Evolutionary conservation across 1,284 basidiomycete genomes (phyloP).

Genomic region (Clitocybe nebularis): DNA sequence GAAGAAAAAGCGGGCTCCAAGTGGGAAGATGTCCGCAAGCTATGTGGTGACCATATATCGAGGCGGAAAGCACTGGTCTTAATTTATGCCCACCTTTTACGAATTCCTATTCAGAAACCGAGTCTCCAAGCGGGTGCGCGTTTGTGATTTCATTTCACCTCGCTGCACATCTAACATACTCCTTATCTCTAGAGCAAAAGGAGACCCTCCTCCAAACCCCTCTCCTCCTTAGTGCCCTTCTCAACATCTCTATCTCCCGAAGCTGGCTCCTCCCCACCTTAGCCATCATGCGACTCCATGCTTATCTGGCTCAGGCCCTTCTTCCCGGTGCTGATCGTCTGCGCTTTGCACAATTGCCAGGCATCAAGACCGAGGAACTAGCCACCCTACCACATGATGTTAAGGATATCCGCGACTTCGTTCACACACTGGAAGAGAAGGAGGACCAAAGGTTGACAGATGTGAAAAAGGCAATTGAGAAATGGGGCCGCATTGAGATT

Average conservation of each 20-base stretch:
- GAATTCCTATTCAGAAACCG: constrained; percentile 59
- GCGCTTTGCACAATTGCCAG: constrained; percentile 73
- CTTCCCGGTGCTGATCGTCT: constrained; percentile 48
- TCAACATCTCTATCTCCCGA: constrained; percentile 82
- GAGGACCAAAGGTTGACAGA: constrained; percentile 52
- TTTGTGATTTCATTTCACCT: constrained; percentile 13
- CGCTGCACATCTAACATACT: constrained; percentile 3
- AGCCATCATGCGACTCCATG: constrained; percentile 78
- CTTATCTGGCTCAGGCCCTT: constrained; percentile 84
- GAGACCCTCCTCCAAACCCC: constrained; percentile 69
- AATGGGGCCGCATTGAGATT: constrained; percentile 81
- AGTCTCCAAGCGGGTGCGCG: constrained; percentile 58
- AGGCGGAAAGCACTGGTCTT: constrained; percentile 64
- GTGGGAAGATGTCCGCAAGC: constrained; percentile 44
- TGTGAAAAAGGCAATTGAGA: constrained; percentile 65
- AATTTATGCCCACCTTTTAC: constrained; percentile 84
- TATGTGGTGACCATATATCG: constrained; percentile 25
- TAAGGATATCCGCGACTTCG: constrained; percentile 43
- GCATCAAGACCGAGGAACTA: constrained; percentile 53
- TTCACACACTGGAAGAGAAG: constrained; percentile 49
- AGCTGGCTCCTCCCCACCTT: constrained; percentile 90
- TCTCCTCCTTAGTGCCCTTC: constrained; percentile 75
- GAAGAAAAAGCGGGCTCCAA: constrained; percentile 44
- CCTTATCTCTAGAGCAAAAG: constrained; percentile 52
- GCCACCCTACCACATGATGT: constrained; percentile 35